These are phyloP conservation scores for Mycosphaerella arachidis DNA, from an alignment of 2,329 filamentous ascomycete species.

Conservation along the genomic window DNA sequence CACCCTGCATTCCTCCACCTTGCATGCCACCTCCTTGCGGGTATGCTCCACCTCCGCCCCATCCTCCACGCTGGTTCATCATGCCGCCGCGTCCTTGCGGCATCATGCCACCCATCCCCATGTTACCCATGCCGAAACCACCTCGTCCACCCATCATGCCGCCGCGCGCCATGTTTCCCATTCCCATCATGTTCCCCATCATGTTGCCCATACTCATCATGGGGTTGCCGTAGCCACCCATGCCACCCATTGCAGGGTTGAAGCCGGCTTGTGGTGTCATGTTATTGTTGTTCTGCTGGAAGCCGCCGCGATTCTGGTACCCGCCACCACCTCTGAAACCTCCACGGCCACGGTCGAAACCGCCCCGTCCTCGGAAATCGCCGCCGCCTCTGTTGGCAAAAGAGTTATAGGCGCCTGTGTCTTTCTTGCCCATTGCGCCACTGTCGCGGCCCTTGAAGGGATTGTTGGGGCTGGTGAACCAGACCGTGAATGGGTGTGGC, in stretches of 20 bases:
- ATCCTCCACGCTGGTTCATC: constrained; percentile 47
- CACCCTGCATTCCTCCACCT: constrained; percentile 47
- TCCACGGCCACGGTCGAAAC: constrained; percentile 29
- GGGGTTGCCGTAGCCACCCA: constrained; percentile 26
- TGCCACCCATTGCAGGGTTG: constrained; percentile 32
- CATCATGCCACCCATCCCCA: constrained; percentile 43
- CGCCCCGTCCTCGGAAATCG: constrained; percentile 32
- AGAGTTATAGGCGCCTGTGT: constrained; percentile 33
- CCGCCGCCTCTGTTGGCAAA: constrained; percentile 48
- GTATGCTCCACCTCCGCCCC: constrained; percentile 44
- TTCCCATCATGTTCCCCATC: constrained; percentile 26
- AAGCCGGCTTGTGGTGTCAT: constrained; percentile 23
- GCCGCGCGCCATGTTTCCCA: constrained; percentile 22
- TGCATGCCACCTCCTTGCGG: constrained; percentile 8
- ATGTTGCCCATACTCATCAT: constrained; percentile 42
- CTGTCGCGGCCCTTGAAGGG: constrained; percentile 46
- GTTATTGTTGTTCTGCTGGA: constrained; percentile 24
- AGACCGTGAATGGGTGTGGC: constrained; percentile 72
- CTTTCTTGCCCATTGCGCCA: constrained; percentile 34
- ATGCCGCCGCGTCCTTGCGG: constrained; percentile 38
- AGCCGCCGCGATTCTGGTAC: constrained; percentile 12
- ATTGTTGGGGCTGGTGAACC: constrained; percentile 15
- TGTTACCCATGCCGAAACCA: constrained; percentile 27
- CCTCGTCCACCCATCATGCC: constrained; percentile 6
- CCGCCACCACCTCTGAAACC: constrained; percentile 23